phyloP scores from a whole-genome alignment of 495 filamentous ascomycete species.

The Aspergillus heteromorphus region DNA sequence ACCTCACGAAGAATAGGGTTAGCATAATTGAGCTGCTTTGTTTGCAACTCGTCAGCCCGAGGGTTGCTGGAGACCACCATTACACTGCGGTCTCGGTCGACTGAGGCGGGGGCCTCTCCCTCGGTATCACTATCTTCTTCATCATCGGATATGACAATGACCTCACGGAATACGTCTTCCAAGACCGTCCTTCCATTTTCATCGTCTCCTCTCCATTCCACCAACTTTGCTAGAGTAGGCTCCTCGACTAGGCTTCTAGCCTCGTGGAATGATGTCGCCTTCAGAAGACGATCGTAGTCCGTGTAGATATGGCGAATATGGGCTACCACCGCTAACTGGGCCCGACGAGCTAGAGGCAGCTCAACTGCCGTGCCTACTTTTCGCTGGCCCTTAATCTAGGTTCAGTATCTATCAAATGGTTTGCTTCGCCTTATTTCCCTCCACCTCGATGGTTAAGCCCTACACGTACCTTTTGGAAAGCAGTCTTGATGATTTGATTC shows the following conservation, averaged over 20 bases:
- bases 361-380: constrained; percentile 66
- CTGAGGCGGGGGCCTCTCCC: constrained; percentile 13
- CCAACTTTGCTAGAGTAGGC: constrained; percentile 62
- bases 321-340: constrained; percentile 77
- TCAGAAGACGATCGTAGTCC: constrained; percentile 74
- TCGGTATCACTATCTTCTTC: constrained; percentile 62
- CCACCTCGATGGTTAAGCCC: background rate
- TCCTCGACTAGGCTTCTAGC: constrained; percentile 68
- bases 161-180: constrained; percentile 74
- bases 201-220: constrained; percentile 85
- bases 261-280: constrained; percentile 56
- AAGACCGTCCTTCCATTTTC: constrained; percentile 69
- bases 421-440: background rate
- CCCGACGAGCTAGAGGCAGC: constrained; percentile 64
- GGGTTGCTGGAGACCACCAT: constrained; percentile 36
- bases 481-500: constrained; percentile 67
- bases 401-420: constrained; percentile 6
- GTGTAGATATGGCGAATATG: constrained; percentile 86
- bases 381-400: constrained; percentile 36
- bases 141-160: constrained; percentile 77
- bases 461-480: constrained; percentile 75
- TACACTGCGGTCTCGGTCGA: constrained; percentile 30
- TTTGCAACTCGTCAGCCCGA: constrained; percentile 29
- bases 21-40: constrained; percentile 22
- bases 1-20: constrained; percentile 13